A percentile compares a stretch with the other conserved stretches of the same genome.
These are phyloP conservation scores for Gossypium bickii DNA, from an alignment of 345 rosid species.

Conservation along the genomic window DNA sequence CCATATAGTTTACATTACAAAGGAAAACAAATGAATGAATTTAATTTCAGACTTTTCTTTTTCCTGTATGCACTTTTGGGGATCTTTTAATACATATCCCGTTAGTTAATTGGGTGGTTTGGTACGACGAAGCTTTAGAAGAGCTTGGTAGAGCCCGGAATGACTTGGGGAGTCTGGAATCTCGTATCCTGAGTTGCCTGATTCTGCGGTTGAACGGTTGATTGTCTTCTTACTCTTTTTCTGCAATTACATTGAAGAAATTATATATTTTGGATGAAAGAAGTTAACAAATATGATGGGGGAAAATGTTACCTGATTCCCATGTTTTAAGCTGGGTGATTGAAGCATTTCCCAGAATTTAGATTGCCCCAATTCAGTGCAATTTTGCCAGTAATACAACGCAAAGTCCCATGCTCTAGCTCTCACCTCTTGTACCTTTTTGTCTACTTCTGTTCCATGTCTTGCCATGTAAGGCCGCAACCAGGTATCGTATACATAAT, in stretches of 20 bases:
- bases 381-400: constrained; percentile 54
- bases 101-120: constrained; percentile 14
- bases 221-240: constrained; percentile 30
- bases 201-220: constrained; percentile 21
- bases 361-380: constrained; percentile 18
- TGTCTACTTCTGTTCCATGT: constrained; percentile 72
- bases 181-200: constrained; percentile 25
- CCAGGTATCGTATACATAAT: constrained; percentile 44
- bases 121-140: constrained; percentile 45
- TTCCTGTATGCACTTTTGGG: neutral
- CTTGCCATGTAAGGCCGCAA: constrained; percentile 52
- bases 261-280: neutral
- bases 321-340: constrained; percentile 22
- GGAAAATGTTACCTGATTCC: constrained; percentile 28
- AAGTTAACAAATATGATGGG: too few species aligned
- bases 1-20: too few species aligned
- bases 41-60: constrained; percentile 13
- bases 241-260: constrained; percentile 22
- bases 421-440: constrained; percentile 57
- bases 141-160: constrained; percentile 32
- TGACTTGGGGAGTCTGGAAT: constrained; percentile 11
- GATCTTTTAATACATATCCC: neutral
- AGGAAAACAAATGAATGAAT: neutral
- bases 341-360: too few species aligned
- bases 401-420: constrained; percentile 72